phyloP scores from a whole-genome alignment of 1,284 basidiomycete genomes.

The Ceratobasidium papillatum region DNA sequence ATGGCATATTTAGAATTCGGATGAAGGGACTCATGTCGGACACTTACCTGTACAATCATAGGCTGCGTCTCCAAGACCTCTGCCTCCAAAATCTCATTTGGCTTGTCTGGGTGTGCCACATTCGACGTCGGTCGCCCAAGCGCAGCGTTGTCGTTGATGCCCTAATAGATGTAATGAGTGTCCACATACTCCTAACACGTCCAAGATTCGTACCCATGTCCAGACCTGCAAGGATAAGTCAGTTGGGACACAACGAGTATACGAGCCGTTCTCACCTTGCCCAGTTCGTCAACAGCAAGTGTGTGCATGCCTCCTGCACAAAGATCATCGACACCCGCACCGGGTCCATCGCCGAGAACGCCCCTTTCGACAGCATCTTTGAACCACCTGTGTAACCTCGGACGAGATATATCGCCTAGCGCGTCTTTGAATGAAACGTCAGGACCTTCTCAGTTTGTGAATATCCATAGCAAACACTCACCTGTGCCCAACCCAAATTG shows the following conservation, averaged over 20 bases:
- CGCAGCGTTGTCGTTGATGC: slow-evolving; percentile 87
- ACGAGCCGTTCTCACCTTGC: slow-evolving; percentile 66
- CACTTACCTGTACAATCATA: slow-evolving; percentile 56
- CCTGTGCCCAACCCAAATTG: slow-evolving; percentile 83
- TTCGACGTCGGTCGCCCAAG: slow-evolving; percentile 83
- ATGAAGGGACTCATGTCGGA: neutral
- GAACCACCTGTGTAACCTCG: slow-evolving; percentile 72
- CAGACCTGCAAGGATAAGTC: slow-evolving; percentile 49
- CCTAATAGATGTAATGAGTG: slow-evolving; percentile 5
- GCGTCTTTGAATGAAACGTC: slow-evolving; percentile 54
- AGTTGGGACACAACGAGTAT: slow-evolving; percentile 23
- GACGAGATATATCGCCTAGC: slow-evolving; percentile 73
- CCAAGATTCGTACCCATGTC: slow-evolving; percentile 74
- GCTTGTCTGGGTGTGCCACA: slow-evolving; percentile 71
- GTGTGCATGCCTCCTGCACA: slow-evolving; percentile 87
- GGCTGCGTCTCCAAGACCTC: slow-evolving; percentile 83
- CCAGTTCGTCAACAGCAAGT: slow-evolving; percentile 83
- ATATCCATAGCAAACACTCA: neutral
- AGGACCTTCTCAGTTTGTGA: neutral
- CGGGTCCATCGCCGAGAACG: slow-evolving; percentile 67
- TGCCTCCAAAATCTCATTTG: slow-evolving; percentile 67
- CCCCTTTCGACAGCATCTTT: slow-evolving; percentile 69
- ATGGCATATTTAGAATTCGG: slow-evolving; percentile 50
- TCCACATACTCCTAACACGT: slow-evolving; percentile 49
- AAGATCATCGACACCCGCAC: slow-evolving; percentile 77